Percentiles rank a stretch among this genome's conserved stretches.
These are phyloP conservation scores for Sphaerobolus stellatus DNA, from an alignment of 1,284 basidiomycete genomes.

Conservation along the genomic window DNA sequence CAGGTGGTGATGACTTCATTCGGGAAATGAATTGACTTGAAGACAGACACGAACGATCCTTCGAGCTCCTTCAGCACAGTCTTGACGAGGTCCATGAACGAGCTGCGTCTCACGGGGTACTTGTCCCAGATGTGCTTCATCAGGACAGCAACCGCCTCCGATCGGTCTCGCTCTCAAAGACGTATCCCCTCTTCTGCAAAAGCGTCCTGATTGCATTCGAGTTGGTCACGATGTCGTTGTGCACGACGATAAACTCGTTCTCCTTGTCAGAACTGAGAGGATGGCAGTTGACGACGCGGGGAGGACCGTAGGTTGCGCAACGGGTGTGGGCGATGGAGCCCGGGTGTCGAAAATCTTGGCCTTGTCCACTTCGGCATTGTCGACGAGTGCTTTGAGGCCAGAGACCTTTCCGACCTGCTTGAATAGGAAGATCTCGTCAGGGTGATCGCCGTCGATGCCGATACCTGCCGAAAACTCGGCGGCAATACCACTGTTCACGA, in stretches of 20 bases:
- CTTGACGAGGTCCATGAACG: constrained; percentile 93
- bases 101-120: constrained; percentile 83
- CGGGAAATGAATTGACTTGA: constrained; percentile 97
- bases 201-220: constrained; percentile 86
- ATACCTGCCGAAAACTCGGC: constrained; percentile 97
- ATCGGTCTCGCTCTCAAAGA: constrained; percentile 95
- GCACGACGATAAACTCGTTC: constrained; percentile 90
- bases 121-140: constrained; percentile 97
- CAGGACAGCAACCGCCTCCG: constrained; percentile 95
- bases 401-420: constrained; percentile 99
- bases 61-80: constrained; percentile 97
- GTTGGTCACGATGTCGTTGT: constrained; percentile 99
- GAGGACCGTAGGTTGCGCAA: constrained; percentile 99
- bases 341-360: constrained; percentile 83
- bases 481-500: no score
- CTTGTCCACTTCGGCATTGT: constrained; percentile 74
- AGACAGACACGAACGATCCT: constrained; percentile 99
- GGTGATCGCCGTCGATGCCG: constrained; percentile 91
- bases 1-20: constrained; percentile 95
- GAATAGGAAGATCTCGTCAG: constrained; percentile 81
- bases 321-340: constrained; percentile 98
- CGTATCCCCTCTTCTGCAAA: constrained; percentile 94
- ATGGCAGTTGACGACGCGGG: constrained; percentile 90
- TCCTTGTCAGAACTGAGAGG: constrained; percentile 86
- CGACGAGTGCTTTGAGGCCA: constrained; percentile 90